Base-by-base conservation (phyloP, 164 flowering plant genomes). In the Brasenia schreberi region DNA sequence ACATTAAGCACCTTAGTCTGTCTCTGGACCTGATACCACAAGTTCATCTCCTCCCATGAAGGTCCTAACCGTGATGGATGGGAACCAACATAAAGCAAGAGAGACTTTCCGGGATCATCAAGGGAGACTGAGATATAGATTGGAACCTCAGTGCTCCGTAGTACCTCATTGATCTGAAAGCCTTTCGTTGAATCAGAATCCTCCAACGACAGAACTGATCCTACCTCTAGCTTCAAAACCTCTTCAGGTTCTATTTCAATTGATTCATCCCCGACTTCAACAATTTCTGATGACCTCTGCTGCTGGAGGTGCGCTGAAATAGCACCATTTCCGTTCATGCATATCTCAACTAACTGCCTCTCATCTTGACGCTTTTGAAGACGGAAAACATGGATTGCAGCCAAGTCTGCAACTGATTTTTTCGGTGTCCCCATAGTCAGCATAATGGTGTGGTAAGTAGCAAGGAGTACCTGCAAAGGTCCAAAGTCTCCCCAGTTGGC, bases 401-500 rank as follows among this genome's bases (percentile, higher is more conserved):
- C 97, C 65, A 90, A 82, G 72, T 85, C 90, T 67, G 82, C 87
- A 61, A 92, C 75, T 5, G 97, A 84, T 63, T 78, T 84, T 71
- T 77, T 87, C 11, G 96, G 93, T 71, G 75, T 61, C 62, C 98
- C 96, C 53, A 79, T 77, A 67, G 73, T 84, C 68, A 84, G 93
- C 43, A 67, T 71, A 42, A 92, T 85, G 42, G 81, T 83, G 65
- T 90, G 83, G 73, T 84, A 92, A 5, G 89, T 90, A 5, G 96
- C 98, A 42, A 87, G 79, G 64, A 90, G 86, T 42, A 79, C 71
- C 75, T 87, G 96, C 2, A 90, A 73, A 66, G 90, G 79, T 23
- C 93, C 98, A 56, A 90, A 71, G 73, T 92, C 98, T 65, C 89
- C 83, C 98, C 98, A 92, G 66, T 90, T 90, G 65, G 92, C 96